These are phyloP conservation scores for Rubus idaeus DNA, from an alignment of 306 rosid species.

Conservation along the genomic window DNA sequence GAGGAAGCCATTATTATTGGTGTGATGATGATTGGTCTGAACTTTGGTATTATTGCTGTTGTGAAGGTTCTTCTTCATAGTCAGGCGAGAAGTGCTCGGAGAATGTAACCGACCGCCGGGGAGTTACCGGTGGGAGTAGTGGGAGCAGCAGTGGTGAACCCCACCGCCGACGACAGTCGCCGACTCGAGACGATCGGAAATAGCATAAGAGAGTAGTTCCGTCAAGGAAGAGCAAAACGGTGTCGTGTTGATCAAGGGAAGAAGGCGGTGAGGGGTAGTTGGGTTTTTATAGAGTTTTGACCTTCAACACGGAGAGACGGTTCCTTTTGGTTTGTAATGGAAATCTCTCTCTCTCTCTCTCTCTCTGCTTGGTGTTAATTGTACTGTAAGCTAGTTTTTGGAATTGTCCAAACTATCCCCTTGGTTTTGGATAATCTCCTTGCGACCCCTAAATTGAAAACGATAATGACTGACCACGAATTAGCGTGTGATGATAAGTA, in stretches of 20 bases:
- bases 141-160: slow-evolving; percentile 34
- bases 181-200: slow-evolving; percentile 54
- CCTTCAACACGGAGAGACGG: slow-evolving; percentile 52
- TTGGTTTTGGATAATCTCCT: neutral
- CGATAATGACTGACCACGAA: neutral
- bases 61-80: slow-evolving; percentile 80
- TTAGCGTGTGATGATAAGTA: neutral
- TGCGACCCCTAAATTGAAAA: neutral
- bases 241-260: slow-evolving; percentile 24
- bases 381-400: slow-evolving; percentile 23
- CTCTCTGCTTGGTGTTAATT: slow-evolving; percentile 34
- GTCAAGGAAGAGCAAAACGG: slow-evolving; percentile 26
- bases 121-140: slow-evolving; percentile 25
- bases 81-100: slow-evolving; percentile 19
- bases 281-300: slow-evolving; percentile 34
- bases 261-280: slow-evolving; percentile 21
- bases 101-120: slow-evolving; percentile 46
- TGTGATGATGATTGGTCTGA: neutral
- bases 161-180: slow-evolving; percentile 59
- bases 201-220: slow-evolving; percentile 46
- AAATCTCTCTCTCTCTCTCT: slow-evolving; percentile 7
- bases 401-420: slow-evolving; percentile 19
- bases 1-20: slow-evolving; percentile 54
- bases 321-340: slow-evolving; percentile 24
- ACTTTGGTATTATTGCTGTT: slow-evolving; percentile 45